A percentile compares a stretch with the other conserved stretches of the same genome.
phyloP scores from a whole-genome alignment of 768 basidiomycete species.

The Boletus rubroflammeus region DNA sequence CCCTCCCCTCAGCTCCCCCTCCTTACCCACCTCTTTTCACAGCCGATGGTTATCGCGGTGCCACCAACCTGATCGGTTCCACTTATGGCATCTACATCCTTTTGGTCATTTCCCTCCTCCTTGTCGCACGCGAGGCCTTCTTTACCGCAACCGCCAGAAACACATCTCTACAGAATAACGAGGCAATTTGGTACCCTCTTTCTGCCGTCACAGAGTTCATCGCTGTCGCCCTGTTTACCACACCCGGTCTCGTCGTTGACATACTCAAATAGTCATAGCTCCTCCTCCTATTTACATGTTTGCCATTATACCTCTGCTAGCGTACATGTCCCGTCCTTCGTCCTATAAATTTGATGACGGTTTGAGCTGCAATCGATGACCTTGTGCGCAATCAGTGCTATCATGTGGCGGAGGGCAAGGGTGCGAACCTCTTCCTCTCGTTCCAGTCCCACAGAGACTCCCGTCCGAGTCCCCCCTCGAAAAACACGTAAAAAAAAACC shows the following conservation, averaged over 20 bases:
- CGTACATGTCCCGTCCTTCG: neutral
- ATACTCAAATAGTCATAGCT: neutral
- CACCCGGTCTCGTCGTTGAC: slow-evolving; percentile 33
- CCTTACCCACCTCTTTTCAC: neutral
- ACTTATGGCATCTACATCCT: slow-evolving; percentile 23
- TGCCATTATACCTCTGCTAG: slow-evolving; percentile 3
- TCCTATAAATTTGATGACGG: neutral
- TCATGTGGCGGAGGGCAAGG: slow-evolving; percentile 24
- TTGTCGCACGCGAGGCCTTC: slow-evolving; percentile 31
- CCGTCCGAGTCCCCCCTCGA: neutral
- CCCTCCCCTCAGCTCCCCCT: rapidly evolving
- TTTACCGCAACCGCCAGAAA: slow-evolving; percentile 24
- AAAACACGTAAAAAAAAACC: slow-evolving; percentile 7
- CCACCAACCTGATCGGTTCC: slow-evolving; percentile 10
- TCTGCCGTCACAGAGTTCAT: slow-evolving; percentile 31
- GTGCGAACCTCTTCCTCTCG: slow-evolving; percentile 14
- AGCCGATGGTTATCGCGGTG: slow-evolving; percentile 9
- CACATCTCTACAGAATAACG: slow-evolving; percentile 19
- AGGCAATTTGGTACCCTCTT: slow-evolving; percentile 33
- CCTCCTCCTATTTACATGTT: neutral
- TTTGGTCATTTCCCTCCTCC: slow-evolving; percentile 20
- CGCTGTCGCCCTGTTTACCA: slow-evolving; percentile 26
- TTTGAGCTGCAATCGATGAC: slow-evolving; percentile 2
- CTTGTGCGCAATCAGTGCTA: slow-evolving; percentile 1
- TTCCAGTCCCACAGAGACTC: neutral